Base-by-base conservation (phyloP, 176 grass and related monocot genomes). In the Oryza glaberrima region DNA sequence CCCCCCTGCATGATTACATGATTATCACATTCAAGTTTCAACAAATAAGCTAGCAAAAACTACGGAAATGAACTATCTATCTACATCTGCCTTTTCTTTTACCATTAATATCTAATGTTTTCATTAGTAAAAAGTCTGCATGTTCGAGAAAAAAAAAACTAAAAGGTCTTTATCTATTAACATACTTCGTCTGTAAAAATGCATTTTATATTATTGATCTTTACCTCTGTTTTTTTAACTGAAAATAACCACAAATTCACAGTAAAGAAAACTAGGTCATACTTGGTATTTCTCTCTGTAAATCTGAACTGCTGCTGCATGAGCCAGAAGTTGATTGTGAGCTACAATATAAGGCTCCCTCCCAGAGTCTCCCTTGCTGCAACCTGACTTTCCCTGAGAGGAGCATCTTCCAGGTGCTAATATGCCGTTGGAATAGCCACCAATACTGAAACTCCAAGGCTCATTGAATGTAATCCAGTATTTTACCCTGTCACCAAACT, bases 391-490 rank as follows among this genome's bases (percentile, higher is more conserved):
- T 43, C 75, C 60, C 56, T 41, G 87, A 28, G 52, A 46, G 7
- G 93, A 94, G 43, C 96, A 98, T 47, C 93, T 82, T 1, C 93
- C 93, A 69, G 93, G 96, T 76, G 96, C 93, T 22, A 94, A 81
- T 75, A 75, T 77, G 40, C 93, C 96, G 5, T 25, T 73, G 19
- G 34, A 47, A 38, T 95, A 94, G 11, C 96, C 96, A 52, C 48
- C 80, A n/a, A 79, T 45, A 60, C 96, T 93, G 89, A 90, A 93
- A 86, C 89, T 95, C 89, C 83, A 93, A 70, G 93, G 96, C 83
- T 98, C 85, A 22, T 95, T 98, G 78, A 98, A 92, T 75, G 91
- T 92, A 78, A 95, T 95, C 95, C 95, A 93, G 22, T 93, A 80
- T 77, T 95, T 95, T 61, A 98, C 91, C 49, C 91, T 92, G 51